Conservation (phyloP, 768 basidiomycete species). For the Rhodotorula babjevae region DNA sequence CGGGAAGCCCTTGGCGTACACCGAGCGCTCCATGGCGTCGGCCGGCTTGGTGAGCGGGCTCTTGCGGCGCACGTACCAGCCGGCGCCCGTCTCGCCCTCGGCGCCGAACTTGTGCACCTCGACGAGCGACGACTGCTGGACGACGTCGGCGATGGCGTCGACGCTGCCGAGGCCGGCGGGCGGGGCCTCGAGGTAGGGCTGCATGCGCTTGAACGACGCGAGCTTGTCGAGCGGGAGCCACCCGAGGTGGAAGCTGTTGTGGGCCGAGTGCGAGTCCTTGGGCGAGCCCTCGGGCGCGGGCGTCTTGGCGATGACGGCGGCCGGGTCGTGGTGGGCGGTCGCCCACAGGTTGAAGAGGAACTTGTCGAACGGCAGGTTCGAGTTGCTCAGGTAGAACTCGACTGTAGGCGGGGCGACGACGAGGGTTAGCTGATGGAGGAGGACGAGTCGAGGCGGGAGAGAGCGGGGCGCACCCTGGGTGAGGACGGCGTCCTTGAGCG, state of each 20-base stretch:
- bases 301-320: conserved; percentile 27
- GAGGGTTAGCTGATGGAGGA: background rate
- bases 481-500: conserved; percentile 24
- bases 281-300: conserved; percentile 23
- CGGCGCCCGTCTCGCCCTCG: conserved; percentile 23
- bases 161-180: conserved; percentile 50
- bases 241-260: conserved; percentile 48
- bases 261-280: conserved; percentile 18
- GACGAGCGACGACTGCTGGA: conserved; percentile 52
- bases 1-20: conserved; percentile 59
- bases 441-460: too few relatives aligned
- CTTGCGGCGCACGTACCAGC: conserved; percentile 38
- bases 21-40: conserved; percentile 63
- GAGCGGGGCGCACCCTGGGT: conserved; percentile 27
- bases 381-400: conserved; percentile 74
- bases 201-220: conserved; percentile 92
- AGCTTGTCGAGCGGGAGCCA: conserved; percentile 86
- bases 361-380: conserved; percentile 63
- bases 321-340: conserved; percentile 31
- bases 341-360: conserved; percentile 39
- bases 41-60: conserved; percentile 46
- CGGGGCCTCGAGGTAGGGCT: conserved; percentile 55
- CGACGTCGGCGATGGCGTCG: conserved; percentile 66
- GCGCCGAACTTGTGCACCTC: conserved; percentile 33
- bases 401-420: background rate